Base-by-base conservation (phyloP, 2,329 filamentous ascomycete genomes). In the Colletotrichum trifolii region DNA sequence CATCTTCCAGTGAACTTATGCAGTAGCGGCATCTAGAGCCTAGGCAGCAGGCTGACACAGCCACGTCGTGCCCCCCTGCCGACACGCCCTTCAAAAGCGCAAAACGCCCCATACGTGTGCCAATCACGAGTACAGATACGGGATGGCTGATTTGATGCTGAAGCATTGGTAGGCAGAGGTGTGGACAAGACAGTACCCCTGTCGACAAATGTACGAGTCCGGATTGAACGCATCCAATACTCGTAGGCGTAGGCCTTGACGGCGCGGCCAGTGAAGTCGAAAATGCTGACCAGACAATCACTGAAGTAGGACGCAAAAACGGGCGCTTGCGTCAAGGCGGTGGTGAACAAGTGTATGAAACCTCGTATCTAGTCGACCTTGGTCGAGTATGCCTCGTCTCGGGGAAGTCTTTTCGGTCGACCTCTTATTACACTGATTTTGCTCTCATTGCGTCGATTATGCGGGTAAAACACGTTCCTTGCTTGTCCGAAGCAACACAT, bases 21-120 rank as follows among this genome's bases (percentile, higher is more conserved):
- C 17, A 6, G 4, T 17, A 12, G 10, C 46, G 46, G 46, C 25
- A 25, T 25, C 25, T 4, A 25, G 43, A 46, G 17, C 43, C 15
- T 13, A 65, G 58, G 63, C 63, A 66, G 63, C 63, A 66, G 63
- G 62, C 50, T 39, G 62, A 45, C 63, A 63, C 63, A 66, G 63
- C 63, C 63, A 66, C 63, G 11, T 39, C 15, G 35, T 43, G 38
- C 47, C 15, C 38, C 49, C 36, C 35, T 13, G 25, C 45, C 45
- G 35, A 53, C 52, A 56, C 40, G 62, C 52, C 50, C 46, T 50
- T 53, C 40, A 38, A n/a, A 33, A 6, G 8, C 46, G 9, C 6
- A 11, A 35, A 12, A 12, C 46, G 46, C 46, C 46, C 46, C 25
- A 33, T 17, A 48, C 12, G n/a, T n/a, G 42, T 25, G 25, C 25